phyloP scores from a whole-genome alignment of 441 rosid species.

The Populus tomentosa region DNA sequence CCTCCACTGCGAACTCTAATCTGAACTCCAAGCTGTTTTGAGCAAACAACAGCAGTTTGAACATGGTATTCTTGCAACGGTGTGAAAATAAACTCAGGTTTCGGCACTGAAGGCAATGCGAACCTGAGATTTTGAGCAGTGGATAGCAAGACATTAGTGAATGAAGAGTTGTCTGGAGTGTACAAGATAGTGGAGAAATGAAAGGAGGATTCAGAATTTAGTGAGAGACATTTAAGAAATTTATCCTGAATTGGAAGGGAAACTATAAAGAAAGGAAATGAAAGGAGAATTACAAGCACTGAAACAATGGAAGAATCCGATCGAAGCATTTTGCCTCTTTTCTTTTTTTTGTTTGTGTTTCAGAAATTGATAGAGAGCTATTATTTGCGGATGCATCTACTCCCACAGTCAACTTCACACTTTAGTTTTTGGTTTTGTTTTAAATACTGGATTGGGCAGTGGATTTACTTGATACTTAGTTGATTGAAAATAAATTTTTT shows the following conservation, averaged over 20 bases:
- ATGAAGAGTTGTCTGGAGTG: not conserved
- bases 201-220: not conserved
- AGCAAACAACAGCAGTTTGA: too few relatives aligned
- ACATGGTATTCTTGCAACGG: too few relatives aligned
- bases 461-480: too few relatives aligned
- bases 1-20: too few relatives aligned
- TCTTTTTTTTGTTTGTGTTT: not conserved
- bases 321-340: not conserved
- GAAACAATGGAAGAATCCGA: not conserved
- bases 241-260: not conserved
- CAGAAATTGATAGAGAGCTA: not conserved
- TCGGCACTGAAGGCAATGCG: not conserved
- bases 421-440: too few relatives aligned
- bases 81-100: not conserved
- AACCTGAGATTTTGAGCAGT: not conserved
- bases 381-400: not conserved
- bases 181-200: not conserved
- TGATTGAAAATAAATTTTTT: too few relatives aligned
- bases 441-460: too few relatives aligned
- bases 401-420: not conserved
- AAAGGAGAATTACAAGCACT: not conserved
- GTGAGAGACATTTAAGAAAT: not conserved
- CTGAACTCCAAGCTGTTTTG: too few relatives aligned
- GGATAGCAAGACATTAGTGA: not conserved
- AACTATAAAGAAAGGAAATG: not conserved